These are phyloP conservation scores for Chloranthus sessilifolius DNA, from an alignment of 164 flowering plant species.

Conservation along the genomic window DNA sequence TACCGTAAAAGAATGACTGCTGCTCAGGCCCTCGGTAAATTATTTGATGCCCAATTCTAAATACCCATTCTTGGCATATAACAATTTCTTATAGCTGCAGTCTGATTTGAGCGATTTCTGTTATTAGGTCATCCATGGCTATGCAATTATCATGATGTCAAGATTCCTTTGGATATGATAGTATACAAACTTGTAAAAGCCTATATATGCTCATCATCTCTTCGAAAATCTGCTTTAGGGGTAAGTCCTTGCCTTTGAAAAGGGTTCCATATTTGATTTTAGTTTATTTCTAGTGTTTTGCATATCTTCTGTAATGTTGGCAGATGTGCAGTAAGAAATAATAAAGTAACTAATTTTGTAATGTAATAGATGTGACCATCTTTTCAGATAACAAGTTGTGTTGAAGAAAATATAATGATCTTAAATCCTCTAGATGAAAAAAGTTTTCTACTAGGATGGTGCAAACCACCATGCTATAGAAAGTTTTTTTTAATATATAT, in stretches of 20 bases:
- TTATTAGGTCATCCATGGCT: conserved; percentile 96
- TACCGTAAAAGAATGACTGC: conserved; percentile 90
- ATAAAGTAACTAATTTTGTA: no score
- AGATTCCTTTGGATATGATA: conserved; percentile 78
- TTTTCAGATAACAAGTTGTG: no score
- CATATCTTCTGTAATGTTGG: background rate
- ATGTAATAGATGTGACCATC: no score
- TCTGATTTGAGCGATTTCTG: conserved; percentile 4
- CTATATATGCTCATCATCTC: conserved; percentile 75
- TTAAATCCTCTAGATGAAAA: no score
- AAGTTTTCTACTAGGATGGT: no score
- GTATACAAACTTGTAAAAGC: conserved; percentile 62
- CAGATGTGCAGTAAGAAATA: no score
- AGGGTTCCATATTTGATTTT: background rate
- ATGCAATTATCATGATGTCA: conserved; percentile 44
- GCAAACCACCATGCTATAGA: no score
- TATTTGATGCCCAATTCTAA: background rate
- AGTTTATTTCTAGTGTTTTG: background rate
- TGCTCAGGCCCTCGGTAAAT: conserved; percentile 92
- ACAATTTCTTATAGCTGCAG: background rate
- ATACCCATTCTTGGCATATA: background rate
- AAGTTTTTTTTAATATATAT: no score
- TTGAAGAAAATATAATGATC: no score
- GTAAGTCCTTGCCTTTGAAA: conserved; percentile 31
- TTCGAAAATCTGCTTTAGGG: conserved; percentile 77